Percentiles rank a stretch among this genome's conserved stretches.
These are phyloP conservation scores for Ciborinia camelliae DNA, from an alignment of 2,329 filamentous ascomycete genomes.

Conservation along the genomic window DNA sequence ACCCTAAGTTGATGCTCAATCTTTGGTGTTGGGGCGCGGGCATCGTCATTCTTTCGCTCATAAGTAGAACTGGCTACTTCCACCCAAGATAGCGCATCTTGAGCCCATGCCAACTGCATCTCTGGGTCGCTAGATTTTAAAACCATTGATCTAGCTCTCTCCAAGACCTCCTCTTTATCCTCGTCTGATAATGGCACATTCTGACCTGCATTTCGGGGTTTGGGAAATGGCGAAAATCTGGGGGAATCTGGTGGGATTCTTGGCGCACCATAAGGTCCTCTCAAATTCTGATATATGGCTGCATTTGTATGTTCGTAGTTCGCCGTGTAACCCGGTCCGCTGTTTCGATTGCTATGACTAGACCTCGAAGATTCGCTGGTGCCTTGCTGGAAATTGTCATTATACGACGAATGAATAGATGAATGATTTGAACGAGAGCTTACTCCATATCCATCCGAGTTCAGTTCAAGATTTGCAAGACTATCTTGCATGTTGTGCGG, in stretches of 20 bases:
- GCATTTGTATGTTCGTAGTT: slow-evolving; percentile 38
- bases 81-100: slow-evolving; percentile 85
- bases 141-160: slow-evolving; percentile 77
- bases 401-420: slow-evolving; percentile 30
- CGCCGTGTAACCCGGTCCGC: slow-evolving; percentile 32
- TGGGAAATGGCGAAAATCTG: slow-evolving; percentile 88
- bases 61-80: slow-evolving; percentile 79
- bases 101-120: slow-evolving; percentile 95
- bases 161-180: slow-evolving; percentile 85
- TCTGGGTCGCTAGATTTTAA: slow-evolving; percentile 91
- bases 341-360: slow-evolving; percentile 21
- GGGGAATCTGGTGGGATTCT: slow-evolving; percentile 46
- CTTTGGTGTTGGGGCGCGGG: slow-evolving; percentile 73
- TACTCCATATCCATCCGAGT: slow-evolving; percentile 48
- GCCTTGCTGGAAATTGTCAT: slow-evolving; percentile 22
- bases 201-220: slow-evolving; percentile 70
- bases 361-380: slow-evolving; percentile 21
- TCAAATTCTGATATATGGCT: slow-evolving; percentile 37
- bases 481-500: slow-evolving; percentile 96
- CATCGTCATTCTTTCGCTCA: slow-evolving; percentile 39
- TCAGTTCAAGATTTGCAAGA: slow-evolving; percentile 84
- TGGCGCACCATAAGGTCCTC: slow-evolving; percentile 23
- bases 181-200: slow-evolving; percentile 93
- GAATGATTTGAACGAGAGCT: slow-evolving; percentile 29
- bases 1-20: slow-evolving; percentile 83